Conservation (phyloP, 148 eudicot genomes). For the Nyssa sinensis region DNA sequence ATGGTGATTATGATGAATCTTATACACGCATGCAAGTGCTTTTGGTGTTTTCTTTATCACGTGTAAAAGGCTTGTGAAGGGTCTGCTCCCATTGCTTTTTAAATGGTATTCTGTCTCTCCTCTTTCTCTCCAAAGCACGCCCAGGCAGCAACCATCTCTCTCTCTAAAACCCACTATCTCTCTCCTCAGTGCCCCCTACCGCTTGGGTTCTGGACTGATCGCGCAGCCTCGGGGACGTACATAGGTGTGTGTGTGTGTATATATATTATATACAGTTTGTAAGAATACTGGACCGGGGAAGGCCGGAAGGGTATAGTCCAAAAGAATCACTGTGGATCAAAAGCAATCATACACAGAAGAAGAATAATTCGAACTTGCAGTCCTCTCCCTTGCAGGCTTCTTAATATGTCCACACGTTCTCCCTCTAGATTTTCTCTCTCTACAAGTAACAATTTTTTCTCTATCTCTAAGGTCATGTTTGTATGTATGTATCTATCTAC, state of each 20-base stretch:
- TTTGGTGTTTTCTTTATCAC: constrained; percentile 58
- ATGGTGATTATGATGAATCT: constrained; percentile 42
- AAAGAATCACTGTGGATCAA: not conserved
- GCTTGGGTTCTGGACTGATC: constrained; percentile 10
- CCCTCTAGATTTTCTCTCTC: not conserved
- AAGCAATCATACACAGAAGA: constrained; percentile 26
- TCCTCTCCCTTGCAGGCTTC: constrained; percentile 25
- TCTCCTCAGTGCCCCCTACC: not conserved
- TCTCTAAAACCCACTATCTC: not conserved
- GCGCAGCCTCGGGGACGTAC: constrained; percentile 27
- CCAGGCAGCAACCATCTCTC: not conserved
- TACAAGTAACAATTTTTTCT: too few relatives aligned
- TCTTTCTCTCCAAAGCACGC: constrained; percentile 13
- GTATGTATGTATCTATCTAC: not conserved
- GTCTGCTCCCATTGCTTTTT: constrained; percentile 15
- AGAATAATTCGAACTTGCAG: constrained; percentile 48
- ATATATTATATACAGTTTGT: not conserved
- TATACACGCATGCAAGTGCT: constrained; percentile 71
- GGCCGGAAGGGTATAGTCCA: not conserved
- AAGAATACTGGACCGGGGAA: not conserved
- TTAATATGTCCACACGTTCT: constrained; percentile 8
- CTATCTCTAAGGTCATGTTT: not conserved
- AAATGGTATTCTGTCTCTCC: constrained; percentile 6
- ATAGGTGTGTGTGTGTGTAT: not conserved
- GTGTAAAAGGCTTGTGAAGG: constrained; percentile 40